Evolutionary conservation across 371 early-diverging fungal genomes (phyloP).

Genomic region (Mortierella sp.): DNA sequence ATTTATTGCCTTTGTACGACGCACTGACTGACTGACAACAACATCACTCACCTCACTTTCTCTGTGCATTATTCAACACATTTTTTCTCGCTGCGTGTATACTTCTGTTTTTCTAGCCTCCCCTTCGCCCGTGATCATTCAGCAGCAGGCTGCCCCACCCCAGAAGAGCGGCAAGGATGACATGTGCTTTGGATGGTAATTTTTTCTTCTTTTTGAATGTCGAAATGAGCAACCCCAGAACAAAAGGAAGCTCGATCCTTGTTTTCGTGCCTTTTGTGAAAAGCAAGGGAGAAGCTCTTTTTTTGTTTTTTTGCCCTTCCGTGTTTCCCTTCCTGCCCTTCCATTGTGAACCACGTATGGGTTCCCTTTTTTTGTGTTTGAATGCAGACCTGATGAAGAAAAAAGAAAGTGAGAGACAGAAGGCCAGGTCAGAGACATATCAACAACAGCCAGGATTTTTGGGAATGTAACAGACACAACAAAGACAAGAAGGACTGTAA

Average conservation of each 20-base stretch:
- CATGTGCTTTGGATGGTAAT: conserved; percentile 51
- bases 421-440: neutral
- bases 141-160: conserved; percentile 30
- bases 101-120: conserved; percentile 26
- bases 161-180: conserved; percentile 37
- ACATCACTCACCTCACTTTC: neutral
- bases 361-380: neutral
- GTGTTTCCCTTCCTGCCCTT: neutral
- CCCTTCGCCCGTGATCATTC: conserved; percentile 37
- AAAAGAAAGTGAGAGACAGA: neutral
- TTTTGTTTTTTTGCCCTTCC: neutral
- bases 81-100: too few species aligned
- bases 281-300: neutral
- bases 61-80: neutral
- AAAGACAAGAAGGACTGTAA: neutral
- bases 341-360: neutral
- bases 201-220: too few species aligned
- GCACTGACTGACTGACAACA: conserved; percentile 1
- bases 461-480: neutral
- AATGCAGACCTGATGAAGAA: neutral
- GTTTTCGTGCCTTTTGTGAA: neutral
- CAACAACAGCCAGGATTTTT: neutral
- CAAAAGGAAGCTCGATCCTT: neutral
- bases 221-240: neutral
- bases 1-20: neutral